Conservation (phyloP, 148 eudicot genomes). For the Camellia sinensis region DNA sequence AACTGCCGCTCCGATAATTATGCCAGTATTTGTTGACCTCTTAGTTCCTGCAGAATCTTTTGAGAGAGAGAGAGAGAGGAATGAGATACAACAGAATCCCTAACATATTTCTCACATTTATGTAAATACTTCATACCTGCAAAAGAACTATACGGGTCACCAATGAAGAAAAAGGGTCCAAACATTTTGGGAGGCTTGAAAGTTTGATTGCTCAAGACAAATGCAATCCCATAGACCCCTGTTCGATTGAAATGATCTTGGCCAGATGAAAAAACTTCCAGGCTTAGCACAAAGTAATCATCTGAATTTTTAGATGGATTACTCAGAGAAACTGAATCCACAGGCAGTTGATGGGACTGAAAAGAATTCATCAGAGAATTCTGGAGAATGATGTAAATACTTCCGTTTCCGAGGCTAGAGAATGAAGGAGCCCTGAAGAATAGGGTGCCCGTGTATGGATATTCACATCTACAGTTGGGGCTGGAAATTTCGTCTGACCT, state of each 20-base stretch:
- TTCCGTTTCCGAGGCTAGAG: conserved; percentile 41
- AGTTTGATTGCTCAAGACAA: conserved; percentile 59
- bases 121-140: conserved; percentile 29
- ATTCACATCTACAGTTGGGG: conserved; percentile 62
- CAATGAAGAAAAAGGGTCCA: conserved; percentile 48
- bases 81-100: not conserved
- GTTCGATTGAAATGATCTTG: conserved; percentile 51
- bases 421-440: conserved; percentile 53
- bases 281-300: conserved; percentile 38
- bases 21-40: conserved; percentile 29
- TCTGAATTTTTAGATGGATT: conserved; percentile 35
- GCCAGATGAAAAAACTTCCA: conserved; percentile 45
- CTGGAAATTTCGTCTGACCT: conserved; percentile 43
- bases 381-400: conserved; percentile 31
- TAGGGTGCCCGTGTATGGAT: conserved; percentile 51
- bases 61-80: conserved; percentile 14
- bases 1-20: conserved; percentile 45
- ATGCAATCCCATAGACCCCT: conserved; percentile 38
- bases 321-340: conserved; percentile 54
- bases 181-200: conserved; percentile 41
- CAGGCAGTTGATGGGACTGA: conserved; percentile 25
- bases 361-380: conserved; percentile 35
- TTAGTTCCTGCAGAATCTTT: conserved; percentile 12
- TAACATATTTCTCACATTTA: not conserved
- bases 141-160: conserved; percentile 29